These are phyloP conservation scores for Piper longum DNA, from an alignment of 164 flowering plant species.

Conservation along the genomic window DNA sequence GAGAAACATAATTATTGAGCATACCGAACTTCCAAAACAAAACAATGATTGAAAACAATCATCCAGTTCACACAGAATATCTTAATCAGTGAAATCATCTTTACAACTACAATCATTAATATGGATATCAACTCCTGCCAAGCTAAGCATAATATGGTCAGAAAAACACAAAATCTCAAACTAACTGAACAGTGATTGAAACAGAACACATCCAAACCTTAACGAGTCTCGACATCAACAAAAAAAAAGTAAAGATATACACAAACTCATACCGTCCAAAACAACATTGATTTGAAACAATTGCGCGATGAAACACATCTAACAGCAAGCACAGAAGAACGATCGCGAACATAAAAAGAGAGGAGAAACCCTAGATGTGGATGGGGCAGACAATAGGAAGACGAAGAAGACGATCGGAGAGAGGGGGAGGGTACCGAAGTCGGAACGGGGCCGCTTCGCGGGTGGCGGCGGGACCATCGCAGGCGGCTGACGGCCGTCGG, in stretches of 20 bases:
- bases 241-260: neutral
- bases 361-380: neutral
- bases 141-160: no score
- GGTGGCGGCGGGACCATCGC: conserved; percentile 6
- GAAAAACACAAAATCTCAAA: no score
- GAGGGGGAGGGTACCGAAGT: conserved; percentile 11
- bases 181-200: no score
- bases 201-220: no score
- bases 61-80: no score
- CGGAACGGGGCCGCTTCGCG: conserved; percentile 21
- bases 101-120: no score
- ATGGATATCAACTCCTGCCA: no score
- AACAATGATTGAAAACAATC: no score
- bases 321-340: neutral
- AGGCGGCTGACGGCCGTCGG: conserved; percentile 12
- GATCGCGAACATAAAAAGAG: neutral
- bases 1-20: no score
- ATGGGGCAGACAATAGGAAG: neutral
- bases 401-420: neutral
- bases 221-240: no score
- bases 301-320: neutral
- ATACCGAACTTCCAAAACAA: no score
- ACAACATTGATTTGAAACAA: neutral
- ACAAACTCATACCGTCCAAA: neutral
- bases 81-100: no score